Base-by-base conservation (phyloP, 164 flowering plant species). In the Kingdonia uniflora region DNA sequence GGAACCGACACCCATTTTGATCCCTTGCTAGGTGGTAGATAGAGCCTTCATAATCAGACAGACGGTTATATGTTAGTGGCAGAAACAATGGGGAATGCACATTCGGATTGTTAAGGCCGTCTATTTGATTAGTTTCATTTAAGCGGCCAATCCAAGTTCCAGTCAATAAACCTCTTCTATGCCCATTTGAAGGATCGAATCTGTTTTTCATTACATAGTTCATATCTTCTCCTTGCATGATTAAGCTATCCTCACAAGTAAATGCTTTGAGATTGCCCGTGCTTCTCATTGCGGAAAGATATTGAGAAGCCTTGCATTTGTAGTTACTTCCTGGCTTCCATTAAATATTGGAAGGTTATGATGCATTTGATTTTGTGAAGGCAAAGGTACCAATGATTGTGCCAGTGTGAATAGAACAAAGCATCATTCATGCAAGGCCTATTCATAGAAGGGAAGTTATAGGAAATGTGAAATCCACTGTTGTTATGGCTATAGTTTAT, bases 1-100 rank as follows among this genome's bases (percentile, higher is more conserved):
- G 61, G 56, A 76, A 76, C 40, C 92, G 70, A 56, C 92, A 87
- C 21, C 95, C 96, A 58, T 71, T 52, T 58, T 87, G 97, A 74
- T 91, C 87, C 66, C 77, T 87, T 0, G 96, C 96, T 47, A 81
- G 29, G 13, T 39, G 23, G 55, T 71, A 76, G 43, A 91, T 73
- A 49, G 48, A 56, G 13, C 84, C 91, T 52, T 68, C 67, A 2
- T 59, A 49, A 52, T 72, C 78, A 22, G 51, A 59, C 67, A 84
- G 37, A 15, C 81, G 76, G 39, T 42, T 46, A 55, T 24, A 67
- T 7, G 62, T 70, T 39, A 72, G 53, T 16, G 63, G 72, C 49
- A 57, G 26, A 38, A 57, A 37, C 47, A 51, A 21, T 41, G 74
- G 61, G 41, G 23, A 19, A 55, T n/a, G n/a, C n/a, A 16, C 11